phyloP scores from a whole-genome alignment of 2,329 filamentous ascomycete genomes.

The Clarireedia sp. region DNA sequence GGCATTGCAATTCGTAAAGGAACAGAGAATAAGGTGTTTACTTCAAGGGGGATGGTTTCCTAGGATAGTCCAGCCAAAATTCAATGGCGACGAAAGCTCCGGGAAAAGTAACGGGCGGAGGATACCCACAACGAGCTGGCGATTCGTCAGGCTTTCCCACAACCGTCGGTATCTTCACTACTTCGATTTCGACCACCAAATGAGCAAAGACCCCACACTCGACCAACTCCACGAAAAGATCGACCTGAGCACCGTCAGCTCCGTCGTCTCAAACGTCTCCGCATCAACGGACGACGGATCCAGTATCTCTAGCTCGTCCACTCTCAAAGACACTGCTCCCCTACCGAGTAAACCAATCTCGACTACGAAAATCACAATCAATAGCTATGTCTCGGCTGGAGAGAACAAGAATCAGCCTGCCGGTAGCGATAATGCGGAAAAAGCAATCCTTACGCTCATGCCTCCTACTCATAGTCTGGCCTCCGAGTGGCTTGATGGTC shows the following conservation, averaged over 20 bases:
- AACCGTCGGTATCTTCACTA: slow-evolving; percentile 88
- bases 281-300: slow-evolving; percentile 40
- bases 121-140: slow-evolving; percentile 42
- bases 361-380: slow-evolving; percentile 85
- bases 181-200: slow-evolving; percentile 67
- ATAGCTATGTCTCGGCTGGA: slow-evolving; percentile 49
- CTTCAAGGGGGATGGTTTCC: slow-evolving; percentile 84
- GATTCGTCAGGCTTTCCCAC: slow-evolving; percentile 82
- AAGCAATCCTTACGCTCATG: slow-evolving; percentile 72
- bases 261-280: slow-evolving; percentile 80
- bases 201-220: slow-evolving; percentile 58
- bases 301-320: slow-evolving; percentile 36
- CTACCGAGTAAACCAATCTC: slow-evolving; percentile 21
- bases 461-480: slow-evolving; percentile 74
- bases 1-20: slow-evolving; percentile 91
- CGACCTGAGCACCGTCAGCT: slow-evolving; percentile 80
- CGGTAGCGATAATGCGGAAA: slow-evolving; percentile 46
- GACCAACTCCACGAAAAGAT: slow-evolving; percentile 73
- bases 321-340: slow-evolving; percentile 29
- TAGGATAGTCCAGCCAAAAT: slow-evolving; percentile 36
- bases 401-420: slow-evolving; percentile 25
- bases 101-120: slow-evolving; percentile 11
- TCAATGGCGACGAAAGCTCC: slow-evolving; percentile 32
- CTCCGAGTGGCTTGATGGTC: slow-evolving; percentile 92
- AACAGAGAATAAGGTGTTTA: slow-evolving; percentile 86